Evolutionary conservation across 495 filamentous ascomycete species (phyloP), one percentile per base, ranked within the genome.

Genomic region (Cairneyella variabilis): DNA sequence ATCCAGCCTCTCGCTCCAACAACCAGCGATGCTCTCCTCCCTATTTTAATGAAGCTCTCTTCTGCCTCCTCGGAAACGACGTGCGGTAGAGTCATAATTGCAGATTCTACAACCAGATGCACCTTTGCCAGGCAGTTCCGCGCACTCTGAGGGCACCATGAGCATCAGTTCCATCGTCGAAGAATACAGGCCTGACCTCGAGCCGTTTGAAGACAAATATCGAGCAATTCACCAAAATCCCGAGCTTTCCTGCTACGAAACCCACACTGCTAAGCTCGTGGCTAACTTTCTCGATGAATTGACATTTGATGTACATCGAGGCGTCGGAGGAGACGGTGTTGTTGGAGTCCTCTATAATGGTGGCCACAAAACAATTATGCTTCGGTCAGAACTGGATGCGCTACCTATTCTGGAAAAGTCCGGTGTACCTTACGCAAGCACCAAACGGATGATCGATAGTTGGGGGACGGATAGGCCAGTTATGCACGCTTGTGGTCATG

Each of bases 401-500:
- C 66, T 84, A 0, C 83, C 82, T 1, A 56, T 84, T 1, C 57
- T 80, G 85, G 57, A 56, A 68, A 37, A 27, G n/a, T 83, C 79
- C 0, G 72, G 68, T 0, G 63, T 83, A 1, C 64, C 67, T 10
- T 85, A 83, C 58, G 74, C 78, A 1, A 82, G 76, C 64, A 70
- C 48, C 14, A 67, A 53, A 21, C 56, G 57, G 11, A 68, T 66
- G 55, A 52, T 59, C 11, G 68, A 75, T 52, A 42, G 39, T 3
- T 46, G 37, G 38, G 79, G 79, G 7, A 43, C 54, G 0, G 61
- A 64, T 22, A 69, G 68, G 38, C 78, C 78, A 0, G 79, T 83
- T 1, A 83, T 83, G 82, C 82, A 85, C 59, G 80, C 83, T 28
- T 85, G 81, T 63, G 82, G 82, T 0, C 82, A 85, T 51, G 83